phyloP scores from a whole-genome alignment of 2,329 filamentous ascomycete genomes.

The Ophiosphaerella narmari region DNA sequence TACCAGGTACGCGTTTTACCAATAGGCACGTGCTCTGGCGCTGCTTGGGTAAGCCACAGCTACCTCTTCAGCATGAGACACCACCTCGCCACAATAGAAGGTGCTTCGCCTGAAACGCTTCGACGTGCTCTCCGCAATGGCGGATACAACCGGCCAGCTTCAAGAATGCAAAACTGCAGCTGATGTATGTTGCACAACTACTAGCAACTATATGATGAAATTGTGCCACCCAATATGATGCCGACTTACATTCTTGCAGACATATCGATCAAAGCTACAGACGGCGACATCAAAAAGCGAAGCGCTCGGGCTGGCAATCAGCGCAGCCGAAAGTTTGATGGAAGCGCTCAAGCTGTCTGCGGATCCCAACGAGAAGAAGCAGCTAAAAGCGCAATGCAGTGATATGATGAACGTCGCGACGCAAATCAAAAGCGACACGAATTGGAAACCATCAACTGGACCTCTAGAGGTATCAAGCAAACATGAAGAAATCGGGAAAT shows the following conservation, averaged over 20 bases:
- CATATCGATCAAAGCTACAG: constrained; percentile 51
- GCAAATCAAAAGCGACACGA: constrained; percentile 64
- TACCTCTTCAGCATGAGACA: neutral
- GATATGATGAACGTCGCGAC: constrained; percentile 75
- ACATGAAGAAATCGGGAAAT: constrained; percentile 22
- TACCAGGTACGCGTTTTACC: neutral
- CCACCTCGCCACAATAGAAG: neutral
- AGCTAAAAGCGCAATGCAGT: constrained; percentile 71
- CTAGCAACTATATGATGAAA: neutral
- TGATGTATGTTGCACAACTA: constrained; percentile 33
- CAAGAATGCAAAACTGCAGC: constrained; percentile 39
- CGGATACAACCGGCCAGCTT: constrained; percentile 29
- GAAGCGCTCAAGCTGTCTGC: constrained; percentile 68
- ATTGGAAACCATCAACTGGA: constrained; percentile 28
- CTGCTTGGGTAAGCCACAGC: constrained; percentile 7
- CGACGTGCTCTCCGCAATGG: constrained; percentile 24
- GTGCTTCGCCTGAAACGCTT: neutral
- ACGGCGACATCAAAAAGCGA: constrained; percentile 60
- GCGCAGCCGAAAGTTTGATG: constrained; percentile 81
- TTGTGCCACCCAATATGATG: neutral
- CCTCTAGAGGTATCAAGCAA: constrained; percentile 9
- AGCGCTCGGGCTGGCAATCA: constrained; percentile 75
- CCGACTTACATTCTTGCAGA: constrained; percentile 27
- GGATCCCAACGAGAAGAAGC: constrained; percentile 65
- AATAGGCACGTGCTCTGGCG: constrained; percentile 16